phyloP scores from a whole-genome alignment of 2,329 filamentous ascomycete genomes.

The Ascochyta viciae-villosae region DNA sequence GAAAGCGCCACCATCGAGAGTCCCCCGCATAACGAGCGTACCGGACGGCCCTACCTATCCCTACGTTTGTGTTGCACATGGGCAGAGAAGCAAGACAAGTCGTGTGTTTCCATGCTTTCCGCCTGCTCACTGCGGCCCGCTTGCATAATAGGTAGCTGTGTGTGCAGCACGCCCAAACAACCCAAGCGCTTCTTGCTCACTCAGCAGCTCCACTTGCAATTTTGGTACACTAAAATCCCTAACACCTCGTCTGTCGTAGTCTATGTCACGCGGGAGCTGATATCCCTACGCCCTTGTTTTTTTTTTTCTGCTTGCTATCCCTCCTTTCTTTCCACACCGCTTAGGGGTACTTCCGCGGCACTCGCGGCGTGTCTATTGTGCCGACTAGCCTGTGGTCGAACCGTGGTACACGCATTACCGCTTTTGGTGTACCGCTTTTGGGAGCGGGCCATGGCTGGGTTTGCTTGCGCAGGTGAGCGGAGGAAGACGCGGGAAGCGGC shows the following conservation, averaged over 20 bases:
- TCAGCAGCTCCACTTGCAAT: slow-evolving; percentile 16
- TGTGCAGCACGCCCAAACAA: too few relatives aligned
- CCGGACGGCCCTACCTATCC: not conserved
- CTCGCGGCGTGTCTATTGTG: slow-evolving; percentile 6
- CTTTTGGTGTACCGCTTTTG: slow-evolving; percentile 4
- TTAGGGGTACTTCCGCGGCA: slow-evolving; percentile 9
- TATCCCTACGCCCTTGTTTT: not conserved
- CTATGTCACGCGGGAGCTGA: slow-evolving; percentile 5
- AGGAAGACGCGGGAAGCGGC: slow-evolving; percentile 4
- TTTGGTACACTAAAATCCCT: slow-evolving; percentile 21
- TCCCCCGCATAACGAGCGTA: slow-evolving; percentile 7
- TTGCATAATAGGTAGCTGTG: too few relatives aligned
- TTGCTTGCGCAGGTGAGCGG: slow-evolving; percentile 2
- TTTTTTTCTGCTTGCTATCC: not conserved
- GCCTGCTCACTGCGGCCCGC: not conserved
- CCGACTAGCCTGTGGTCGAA: slow-evolving; percentile 7
- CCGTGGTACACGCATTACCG: slow-evolving; percentile 3
- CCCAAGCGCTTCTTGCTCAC: not conserved
- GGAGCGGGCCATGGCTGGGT: slow-evolving; percentile 1
- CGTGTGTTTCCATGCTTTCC: not conserved
- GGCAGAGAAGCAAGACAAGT: too few relatives aligned
- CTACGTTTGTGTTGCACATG: not conserved
- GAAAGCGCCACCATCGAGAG: not conserved
- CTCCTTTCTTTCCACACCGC: slow-evolving; percentile 2
- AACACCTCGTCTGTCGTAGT: slow-evolving; percentile 8